Evolutionary conservation across 192 early-diverging fungal genomes (phyloP), one percentile per base, ranked within the genome.

Genomic region (Dimargaris cristalligena): DNA sequence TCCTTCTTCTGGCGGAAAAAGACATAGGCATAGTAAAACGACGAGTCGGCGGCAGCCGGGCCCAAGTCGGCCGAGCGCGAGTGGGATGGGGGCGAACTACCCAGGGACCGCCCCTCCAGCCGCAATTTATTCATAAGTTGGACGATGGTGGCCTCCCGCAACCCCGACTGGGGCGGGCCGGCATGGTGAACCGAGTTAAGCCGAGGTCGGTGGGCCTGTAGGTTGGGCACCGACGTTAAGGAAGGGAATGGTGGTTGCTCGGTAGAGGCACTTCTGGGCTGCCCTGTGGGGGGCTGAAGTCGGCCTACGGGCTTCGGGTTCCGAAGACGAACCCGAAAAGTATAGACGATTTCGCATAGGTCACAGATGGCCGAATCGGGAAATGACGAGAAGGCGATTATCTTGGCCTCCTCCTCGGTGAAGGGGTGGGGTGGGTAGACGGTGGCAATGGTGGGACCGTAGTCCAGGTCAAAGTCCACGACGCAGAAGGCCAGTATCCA

Each of bases 1-100:
- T 97, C 92, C 66, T 82, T 79, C 67, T 90, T 83, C 67, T 97
- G 92, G 28, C 92, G 75, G 63, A 97, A 97, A 63, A 92, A 94
- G 13, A 91, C 92, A 74, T 94, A 91, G 31, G 89, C 91, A 69
- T 97, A 89, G 14, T 80, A 58, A 52, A 81, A 81, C 25, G 75
- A 73, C 41, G 79, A 72, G 58, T 77, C 70, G 14, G 74, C 67
- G 4, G 77, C 18, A 44, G 8, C 76, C 16, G 76, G 76, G 6
- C 76, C 77, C 75, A n/a, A n/a, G n/a, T n/a, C n/a, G n/a, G n/a
- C n/a, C n/a, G n/a, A n/a, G n/a, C n/a, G n/a, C n/a, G n/a, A n/a
- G n/a, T n/a, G n/a, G n/a, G n/a, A n/a, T n/a, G n/a, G n/a, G n/a
- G n/a, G n/a, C n/a, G n/a, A n/a, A n/a, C n/a, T n/a, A n/a, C n/a